Base-by-base conservation (phyloP, 163 green algal species). In the Scenedesmus sp. region DNA sequence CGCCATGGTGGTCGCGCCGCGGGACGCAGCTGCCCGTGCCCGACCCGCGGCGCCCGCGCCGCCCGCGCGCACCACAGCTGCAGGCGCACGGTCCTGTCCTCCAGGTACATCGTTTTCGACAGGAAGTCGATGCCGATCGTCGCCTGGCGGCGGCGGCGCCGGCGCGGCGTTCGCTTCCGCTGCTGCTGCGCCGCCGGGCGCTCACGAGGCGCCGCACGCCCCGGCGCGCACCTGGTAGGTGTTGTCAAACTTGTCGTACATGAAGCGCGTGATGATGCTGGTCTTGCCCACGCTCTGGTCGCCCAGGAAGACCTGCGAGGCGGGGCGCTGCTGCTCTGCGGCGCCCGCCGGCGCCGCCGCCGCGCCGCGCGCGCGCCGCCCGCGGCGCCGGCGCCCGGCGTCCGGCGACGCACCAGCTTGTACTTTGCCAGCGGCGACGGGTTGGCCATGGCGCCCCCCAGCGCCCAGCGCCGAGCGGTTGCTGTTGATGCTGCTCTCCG, bases 241-340 rank as follows among this genome's bases (percentile, higher is more conserved):
- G 81, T 96, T 98, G 83, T 99, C 97, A 83, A 99, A 99, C 86
- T 99, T 99, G 85, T 99, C 96, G 85, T 99, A 99, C 97, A 99
- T 99, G 81, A 99, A 99, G 1, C 96, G 85, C 1, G 96, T 99
- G 80, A 99, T 99, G 76, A 99, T 98, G 77, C 87, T 95, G 54
- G 97, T 99, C 80, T 99, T 99, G 6, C 97, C 94, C 0, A 97
- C 94, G 10, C 85, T 93, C 86, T 98, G 94, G 75, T 98, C 95
- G 1, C 94, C 94, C 2, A 98, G 75, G 77, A 98, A 98, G 0
- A 96, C 92, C 92, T 96, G 84, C 70, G 50, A 15, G 14, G 20
- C 39, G 13, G 26, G 18, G 20, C 17, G 24, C 24, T 39, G 28
- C 9, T 54, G 36, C 24, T 36, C n/a, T 26, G 15, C 44, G 22